phyloP scores from a whole-genome alignment of 2,329 filamentous ascomycete genomes.

The Xylaria sp. region DNA sequence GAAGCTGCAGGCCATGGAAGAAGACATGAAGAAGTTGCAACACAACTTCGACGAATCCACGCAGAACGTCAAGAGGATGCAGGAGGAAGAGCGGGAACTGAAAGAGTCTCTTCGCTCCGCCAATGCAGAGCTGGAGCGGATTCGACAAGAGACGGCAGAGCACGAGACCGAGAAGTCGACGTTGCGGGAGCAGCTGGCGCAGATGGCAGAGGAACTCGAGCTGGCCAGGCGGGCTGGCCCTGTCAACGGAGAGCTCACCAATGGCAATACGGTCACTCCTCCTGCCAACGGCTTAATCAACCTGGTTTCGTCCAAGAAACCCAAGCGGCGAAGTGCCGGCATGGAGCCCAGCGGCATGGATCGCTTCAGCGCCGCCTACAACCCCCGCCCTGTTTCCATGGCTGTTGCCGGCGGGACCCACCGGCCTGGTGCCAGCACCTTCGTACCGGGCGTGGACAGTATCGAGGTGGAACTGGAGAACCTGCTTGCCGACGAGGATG shows the following conservation, averaged over 20 bases:
- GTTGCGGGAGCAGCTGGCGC: slow-evolving; percentile 83
- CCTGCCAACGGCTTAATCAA: slow-evolving; percentile 85
- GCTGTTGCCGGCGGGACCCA: slow-evolving; percentile 71
- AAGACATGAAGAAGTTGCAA: slow-evolving; percentile 92
- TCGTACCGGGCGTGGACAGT: slow-evolving; percentile 81
- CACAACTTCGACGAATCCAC: slow-evolving; percentile 87
- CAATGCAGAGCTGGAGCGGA: slow-evolving; percentile 77
- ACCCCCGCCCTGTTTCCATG: slow-evolving; percentile 95
- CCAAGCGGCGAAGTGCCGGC: slow-evolving; percentile 89
- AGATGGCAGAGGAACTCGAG: slow-evolving; percentile 91
- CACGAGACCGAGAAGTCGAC: slow-evolving; percentile 85
- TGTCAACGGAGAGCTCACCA: slow-evolving; percentile 68
- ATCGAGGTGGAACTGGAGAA: slow-evolving; percentile 95
- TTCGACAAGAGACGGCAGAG: slow-evolving; percentile 72
- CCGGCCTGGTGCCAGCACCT: slow-evolving; percentile 75
- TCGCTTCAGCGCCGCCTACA: slow-evolving; percentile 89
- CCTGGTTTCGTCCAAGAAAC: slow-evolving; percentile 94
- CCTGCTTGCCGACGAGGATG: slow-evolving; percentile 91
- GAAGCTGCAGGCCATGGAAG: slow-evolving; percentile 86
- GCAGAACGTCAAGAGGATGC: slow-evolving; percentile 87
- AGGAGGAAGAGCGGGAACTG: slow-evolving; percentile 88
- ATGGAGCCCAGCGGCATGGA: slow-evolving; percentile 84
- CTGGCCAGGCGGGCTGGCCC: slow-evolving; percentile 78
- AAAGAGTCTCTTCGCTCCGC: slow-evolving; percentile 80
- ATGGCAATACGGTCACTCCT: slow-evolving; percentile 62